Percentiles rank a stretch among this genome's conserved stretches.
Evolutionary conservation across 805 yeast genomes (phyloP).

Genomic region (Barnettozyma populi): DNA sequence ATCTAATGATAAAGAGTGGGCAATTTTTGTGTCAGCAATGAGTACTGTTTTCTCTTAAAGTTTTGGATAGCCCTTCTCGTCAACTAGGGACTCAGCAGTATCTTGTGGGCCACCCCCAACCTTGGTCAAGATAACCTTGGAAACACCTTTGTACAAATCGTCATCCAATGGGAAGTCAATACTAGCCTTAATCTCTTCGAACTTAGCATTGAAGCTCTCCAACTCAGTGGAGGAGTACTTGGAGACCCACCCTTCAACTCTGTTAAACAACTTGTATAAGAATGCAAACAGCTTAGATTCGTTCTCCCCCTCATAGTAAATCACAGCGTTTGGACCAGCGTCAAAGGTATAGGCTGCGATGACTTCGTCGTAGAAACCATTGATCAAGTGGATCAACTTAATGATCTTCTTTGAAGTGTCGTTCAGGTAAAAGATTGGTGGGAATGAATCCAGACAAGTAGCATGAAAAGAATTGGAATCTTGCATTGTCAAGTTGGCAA

Average conservation of each 20-base stretch:
- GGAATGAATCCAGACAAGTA: conserved; percentile 90
- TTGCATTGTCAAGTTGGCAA: conserved; percentile 90
- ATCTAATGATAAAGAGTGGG: neutral
- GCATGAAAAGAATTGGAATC: conserved; percentile 98
- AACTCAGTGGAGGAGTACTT: conserved; percentile 30
- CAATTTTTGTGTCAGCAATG: neutral
- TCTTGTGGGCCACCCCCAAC: conserved; percentile 86
- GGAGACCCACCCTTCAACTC: conserved; percentile 66
- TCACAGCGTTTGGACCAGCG: conserved; percentile 98
- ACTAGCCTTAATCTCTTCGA: conserved; percentile 26
- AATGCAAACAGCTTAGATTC: conserved; percentile 71
- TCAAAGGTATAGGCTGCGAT: conserved; percentile 97
- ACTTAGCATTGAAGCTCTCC: conserved; percentile 19
- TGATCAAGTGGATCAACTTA: conserved; percentile 71
- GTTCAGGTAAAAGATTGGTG: conserved; percentile 92
- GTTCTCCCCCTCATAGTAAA: conserved; percentile 76
- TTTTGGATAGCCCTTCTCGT: conserved; percentile 58
- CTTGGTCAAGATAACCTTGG: conserved; percentile 75
- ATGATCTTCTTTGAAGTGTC: conserved; percentile 85
- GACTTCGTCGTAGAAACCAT: conserved; percentile 45
- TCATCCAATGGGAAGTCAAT: conserved; percentile 39
- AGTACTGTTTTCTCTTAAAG: neutral
- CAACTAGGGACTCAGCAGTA: conserved; percentile 50
- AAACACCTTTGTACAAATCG: conserved; percentile 63
- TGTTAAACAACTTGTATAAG: conserved; percentile 51